Conservation (phyloP, 1,139 yeast genomes). For the Saccharomycopsis phalli region DNA sequence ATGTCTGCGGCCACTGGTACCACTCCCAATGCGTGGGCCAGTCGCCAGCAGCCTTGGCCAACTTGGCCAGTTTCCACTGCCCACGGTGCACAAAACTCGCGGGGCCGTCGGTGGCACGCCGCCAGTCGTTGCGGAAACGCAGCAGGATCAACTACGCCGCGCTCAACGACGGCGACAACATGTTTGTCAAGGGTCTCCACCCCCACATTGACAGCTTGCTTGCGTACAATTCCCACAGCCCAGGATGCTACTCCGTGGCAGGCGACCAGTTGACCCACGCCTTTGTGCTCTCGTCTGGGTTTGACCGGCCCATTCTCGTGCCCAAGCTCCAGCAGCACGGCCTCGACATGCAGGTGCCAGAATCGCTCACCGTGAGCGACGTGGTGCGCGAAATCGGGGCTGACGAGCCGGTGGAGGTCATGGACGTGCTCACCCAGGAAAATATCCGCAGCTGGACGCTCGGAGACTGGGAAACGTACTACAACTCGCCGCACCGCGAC, state of each 20-base stretch:
- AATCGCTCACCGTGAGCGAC: slow-evolving; percentile 41
- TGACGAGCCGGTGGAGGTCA: slow-evolving; percentile 64
- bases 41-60: background rate
- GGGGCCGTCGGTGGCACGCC: slow-evolving; percentile 5
- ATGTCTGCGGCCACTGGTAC: slow-evolving; percentile 51
- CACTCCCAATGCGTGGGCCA: slow-evolving; percentile 44
- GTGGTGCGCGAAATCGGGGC: slow-evolving; percentile 56
- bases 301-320: slow-evolving; percentile 34
- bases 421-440: slow-evolving; percentile 84
- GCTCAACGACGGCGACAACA: slow-evolving; percentile 62
- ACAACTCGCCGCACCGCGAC: slow-evolving; percentile 41
- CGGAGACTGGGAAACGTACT: slow-evolving; percentile 65
- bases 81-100: slow-evolving; percentile 30
- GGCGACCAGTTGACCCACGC: slow-evolving; percentile 32
- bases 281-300: slow-evolving; percentile 29
- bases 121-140: slow-evolving; percentile 17
- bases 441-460: slow-evolving; percentile 53
- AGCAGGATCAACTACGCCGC: slow-evolving; percentile 66
- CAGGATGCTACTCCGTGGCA: slow-evolving; percentile 23
- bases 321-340: slow-evolving; percentile 26
- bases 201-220: slow-evolving; percentile 24
- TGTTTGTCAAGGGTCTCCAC: slow-evolving; percentile 39
- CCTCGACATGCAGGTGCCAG: slow-evolving; percentile 37
- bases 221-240: slow-evolving; percentile 13
- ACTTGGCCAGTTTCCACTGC: slow-evolving; percentile 42